Evolutionary conservation across 306 rosid genomes (phyloP).

Genomic region (Betula pendula): DNA sequence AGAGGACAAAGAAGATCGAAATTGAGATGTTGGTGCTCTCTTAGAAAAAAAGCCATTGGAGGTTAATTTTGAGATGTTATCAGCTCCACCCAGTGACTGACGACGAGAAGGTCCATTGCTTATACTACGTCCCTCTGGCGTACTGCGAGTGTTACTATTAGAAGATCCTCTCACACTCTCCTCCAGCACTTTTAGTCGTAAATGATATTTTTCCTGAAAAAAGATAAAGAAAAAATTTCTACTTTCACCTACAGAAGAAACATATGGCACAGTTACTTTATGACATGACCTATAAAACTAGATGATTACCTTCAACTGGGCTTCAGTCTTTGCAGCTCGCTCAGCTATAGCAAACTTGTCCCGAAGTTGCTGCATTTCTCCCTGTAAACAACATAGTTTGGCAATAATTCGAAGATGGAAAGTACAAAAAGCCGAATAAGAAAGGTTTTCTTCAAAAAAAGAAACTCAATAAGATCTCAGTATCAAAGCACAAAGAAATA

Average conservation of each 20-base stretch:
- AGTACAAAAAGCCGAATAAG: conserved; percentile 18
- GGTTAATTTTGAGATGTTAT: conserved; percentile 67
- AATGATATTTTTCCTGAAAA: conserved; percentile 83
- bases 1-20: conserved; percentile 57
- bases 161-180: conserved; percentile 89
- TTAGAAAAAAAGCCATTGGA: conserved; percentile 86
- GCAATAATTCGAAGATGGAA: conserved; percentile 14
- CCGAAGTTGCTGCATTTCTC: conserved; percentile 98
- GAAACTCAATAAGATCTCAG: conserved; percentile 8
- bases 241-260: conserved; percentile 44
- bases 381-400: conserved; percentile 50
- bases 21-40: conserved; percentile 68
- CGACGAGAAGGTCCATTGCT: conserved; percentile 96
- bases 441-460: conserved; percentile 2
- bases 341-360: conserved; percentile 88
- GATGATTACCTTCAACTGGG: conserved; percentile 88
- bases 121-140: conserved; percentile 72
- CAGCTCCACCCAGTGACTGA: conserved; percentile 96
- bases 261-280: conserved; percentile 33
- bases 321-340: conserved; percentile 89
- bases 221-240: conserved; percentile 12
- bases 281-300: conserved; percentile 39
- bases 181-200: conserved; percentile 92
- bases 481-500: conserved; percentile 15
- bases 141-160: conserved; percentile 63